Percentiles rank a stretch among this genome's conserved stretches.
phyloP scores from a whole-genome alignment of 257 asterid genomes.

The Echites panduratus region DNA sequence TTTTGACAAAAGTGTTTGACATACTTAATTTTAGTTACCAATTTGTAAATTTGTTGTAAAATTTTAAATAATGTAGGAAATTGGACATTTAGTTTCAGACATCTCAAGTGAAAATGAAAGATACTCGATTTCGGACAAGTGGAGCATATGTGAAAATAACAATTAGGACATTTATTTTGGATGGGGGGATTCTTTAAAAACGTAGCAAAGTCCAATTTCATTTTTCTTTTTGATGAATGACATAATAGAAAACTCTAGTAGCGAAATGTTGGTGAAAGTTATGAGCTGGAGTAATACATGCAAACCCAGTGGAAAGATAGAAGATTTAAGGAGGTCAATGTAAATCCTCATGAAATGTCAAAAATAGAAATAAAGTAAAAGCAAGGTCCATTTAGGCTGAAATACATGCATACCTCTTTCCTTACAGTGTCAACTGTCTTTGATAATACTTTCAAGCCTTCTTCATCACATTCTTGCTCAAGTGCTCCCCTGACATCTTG shows the following conservation, averaged over 20 bases:
- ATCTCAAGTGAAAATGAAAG: no score
- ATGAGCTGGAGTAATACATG: neutral
- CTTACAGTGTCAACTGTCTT: constrained; percentile 86
- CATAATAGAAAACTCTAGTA: neutral
- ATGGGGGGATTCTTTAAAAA: neutral
- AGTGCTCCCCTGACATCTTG: constrained; percentile 63
- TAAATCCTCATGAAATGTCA: neutral
- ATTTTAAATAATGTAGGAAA: no score
- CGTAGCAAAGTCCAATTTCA: neutral
- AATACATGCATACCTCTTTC: constrained; percentile 57
- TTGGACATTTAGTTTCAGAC: no score
- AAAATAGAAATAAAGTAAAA: neutral
- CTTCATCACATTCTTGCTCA: constrained; percentile 78
- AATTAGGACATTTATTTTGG: neutral
- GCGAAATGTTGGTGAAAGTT: neutral
- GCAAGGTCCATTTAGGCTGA: neutral
- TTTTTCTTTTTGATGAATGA: neutral
- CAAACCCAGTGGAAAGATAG: neutral
- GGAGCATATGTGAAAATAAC: neutral
- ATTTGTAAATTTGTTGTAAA: no score
- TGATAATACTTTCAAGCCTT: constrained; percentile 66
- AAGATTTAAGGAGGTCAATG: neutral
- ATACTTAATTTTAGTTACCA: no score
- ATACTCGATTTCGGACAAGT: no score
- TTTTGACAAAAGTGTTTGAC: no score